These are phyloP conservation scores for Acorus gramineus DNA, from an alignment of 106 monocot species.

Conservation along the genomic window DNA sequence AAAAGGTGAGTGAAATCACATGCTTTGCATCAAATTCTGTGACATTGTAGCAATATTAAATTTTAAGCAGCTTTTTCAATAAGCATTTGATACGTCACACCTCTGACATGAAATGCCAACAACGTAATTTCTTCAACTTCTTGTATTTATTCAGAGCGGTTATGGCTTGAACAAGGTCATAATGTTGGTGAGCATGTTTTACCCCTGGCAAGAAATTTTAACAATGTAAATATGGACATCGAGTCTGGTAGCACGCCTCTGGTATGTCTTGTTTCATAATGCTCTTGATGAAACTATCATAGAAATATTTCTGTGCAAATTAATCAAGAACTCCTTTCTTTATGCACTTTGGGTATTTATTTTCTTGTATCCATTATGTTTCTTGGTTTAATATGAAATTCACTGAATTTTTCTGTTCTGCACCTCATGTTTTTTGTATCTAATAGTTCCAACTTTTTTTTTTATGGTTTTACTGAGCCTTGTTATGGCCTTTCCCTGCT, in stretches of 20 bases:
- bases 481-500: too few species aligned
- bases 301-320: too few species aligned
- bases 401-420: neutral
- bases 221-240: conserved; percentile 41
- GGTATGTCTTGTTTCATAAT: conserved; percentile 18
- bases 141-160: conserved; percentile 48
- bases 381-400: neutral
- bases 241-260: conserved; percentile 38
- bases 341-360: neutral
- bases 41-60: too few species aligned
- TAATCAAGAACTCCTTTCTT: neutral
- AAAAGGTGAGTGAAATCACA: conserved; percentile 38
- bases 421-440: neutral
- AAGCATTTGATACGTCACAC: neutral
- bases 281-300: too few species aligned
- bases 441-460: too few species aligned
- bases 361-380: neutral
- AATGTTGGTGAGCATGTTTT: conserved; percentile 95
- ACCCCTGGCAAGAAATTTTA: conserved; percentile 90
- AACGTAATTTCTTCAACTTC: conserved; percentile 3
- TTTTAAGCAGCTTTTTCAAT: too few species aligned
- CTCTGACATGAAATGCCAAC: neutral
- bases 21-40: neutral
- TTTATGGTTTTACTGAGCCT: too few species aligned
- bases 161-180: conserved; percentile 90